These are phyloP conservation scores for Penicillium thymicola DNA, from an alignment of 2,329 filamentous ascomycete genomes.

Conservation along the genomic window DNA sequence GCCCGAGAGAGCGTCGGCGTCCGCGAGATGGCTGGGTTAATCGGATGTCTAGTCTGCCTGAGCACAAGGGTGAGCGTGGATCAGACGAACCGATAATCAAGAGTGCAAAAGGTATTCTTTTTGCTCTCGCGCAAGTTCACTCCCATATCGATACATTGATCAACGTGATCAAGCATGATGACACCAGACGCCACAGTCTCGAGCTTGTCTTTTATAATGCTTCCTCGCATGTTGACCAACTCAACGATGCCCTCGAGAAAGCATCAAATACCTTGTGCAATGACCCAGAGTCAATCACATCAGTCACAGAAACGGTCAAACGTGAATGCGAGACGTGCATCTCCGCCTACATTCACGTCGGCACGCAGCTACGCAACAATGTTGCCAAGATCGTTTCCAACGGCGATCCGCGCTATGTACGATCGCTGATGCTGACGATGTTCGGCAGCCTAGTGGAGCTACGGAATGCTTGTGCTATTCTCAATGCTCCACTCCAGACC, in stretches of 20 bases:
- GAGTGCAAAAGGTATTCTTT: slow-evolving; percentile 54
- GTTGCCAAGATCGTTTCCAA: slow-evolving; percentile 53
- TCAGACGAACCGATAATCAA: slow-evolving; percentile 52
- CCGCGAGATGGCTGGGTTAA: slow-evolving; percentile 46
- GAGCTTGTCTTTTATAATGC: slow-evolving; percentile 57
- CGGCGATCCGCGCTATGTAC: slow-evolving; percentile 56
- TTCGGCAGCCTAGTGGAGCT: slow-evolving; percentile 58
- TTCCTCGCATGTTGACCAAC: slow-evolving; percentile 53
- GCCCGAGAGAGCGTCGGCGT: slow-evolving; percentile 42
- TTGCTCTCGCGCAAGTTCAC: slow-evolving; percentile 53
- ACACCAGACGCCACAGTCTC: slow-evolving; percentile 49
- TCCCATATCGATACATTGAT: slow-evolving; percentile 47
- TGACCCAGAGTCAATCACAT: slow-evolving; percentile 47
- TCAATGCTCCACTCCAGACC: slow-evolving; percentile 44
- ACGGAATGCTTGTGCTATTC: slow-evolving; percentile 55
- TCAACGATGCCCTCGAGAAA: slow-evolving; percentile 54
- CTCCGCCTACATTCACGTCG: slow-evolving; percentile 49
- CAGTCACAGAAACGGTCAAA: slow-evolving; percentile 42
- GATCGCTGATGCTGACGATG: slow-evolving; percentile 57
- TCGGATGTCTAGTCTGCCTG: slow-evolving; percentile 56
- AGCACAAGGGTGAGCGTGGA: slow-evolving; percentile 50
- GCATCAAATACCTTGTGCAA: slow-evolving; percentile 50
- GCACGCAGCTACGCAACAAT: slow-evolving; percentile 48
- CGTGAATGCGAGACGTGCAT: slow-evolving; percentile 50
- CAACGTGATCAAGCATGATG: slow-evolving; percentile 47